Conservation (phyloP, 805 yeast genomes). For the Cyberlindnera xishuangbannaensis region DNA sequence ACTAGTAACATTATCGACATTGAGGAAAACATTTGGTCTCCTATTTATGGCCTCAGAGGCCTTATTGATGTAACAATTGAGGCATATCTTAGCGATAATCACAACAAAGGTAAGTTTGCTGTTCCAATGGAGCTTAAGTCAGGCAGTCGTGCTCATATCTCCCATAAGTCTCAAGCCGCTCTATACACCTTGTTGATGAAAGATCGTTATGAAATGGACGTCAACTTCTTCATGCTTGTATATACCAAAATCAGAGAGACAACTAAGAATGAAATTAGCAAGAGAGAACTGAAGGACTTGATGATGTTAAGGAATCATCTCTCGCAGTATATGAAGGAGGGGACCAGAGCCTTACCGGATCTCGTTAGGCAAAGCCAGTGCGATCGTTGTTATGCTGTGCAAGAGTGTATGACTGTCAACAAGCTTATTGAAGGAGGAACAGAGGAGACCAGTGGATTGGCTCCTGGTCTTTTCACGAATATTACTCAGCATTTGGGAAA, state of each 20-base stretch:
- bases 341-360: constrained; percentile 47
- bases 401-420: constrained; percentile 61
- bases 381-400: constrained; percentile 52
- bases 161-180: constrained; percentile 84
- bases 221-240: constrained; percentile 59
- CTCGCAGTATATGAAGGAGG: constrained; percentile 51
- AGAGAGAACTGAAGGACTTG: constrained; percentile 57
- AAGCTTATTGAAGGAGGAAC: constrained; percentile 55
- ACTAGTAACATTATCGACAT: constrained; percentile 68
- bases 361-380: constrained; percentile 47
- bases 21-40: constrained; percentile 92
- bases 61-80: constrained; percentile 83
- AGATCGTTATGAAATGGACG: constrained; percentile 72
- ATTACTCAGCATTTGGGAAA: constrained; percentile 46
- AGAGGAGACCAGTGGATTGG: constrained; percentile 48
- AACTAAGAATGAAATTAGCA: constrained; percentile 45
- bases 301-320: constrained; percentile 68
- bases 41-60: constrained; percentile 84
- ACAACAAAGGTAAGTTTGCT: constrained; percentile 39
- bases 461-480: constrained; percentile 38
- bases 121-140: constrained; percentile 90
- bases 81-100: constrained; percentile 37
- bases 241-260: constrained; percentile 62
- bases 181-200: constrained; percentile 72
- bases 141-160: constrained; percentile 53